Base-by-base conservation (phyloP, 1,284 basidiomycete genomes). In the Chondrostereum purpureum region DNA sequence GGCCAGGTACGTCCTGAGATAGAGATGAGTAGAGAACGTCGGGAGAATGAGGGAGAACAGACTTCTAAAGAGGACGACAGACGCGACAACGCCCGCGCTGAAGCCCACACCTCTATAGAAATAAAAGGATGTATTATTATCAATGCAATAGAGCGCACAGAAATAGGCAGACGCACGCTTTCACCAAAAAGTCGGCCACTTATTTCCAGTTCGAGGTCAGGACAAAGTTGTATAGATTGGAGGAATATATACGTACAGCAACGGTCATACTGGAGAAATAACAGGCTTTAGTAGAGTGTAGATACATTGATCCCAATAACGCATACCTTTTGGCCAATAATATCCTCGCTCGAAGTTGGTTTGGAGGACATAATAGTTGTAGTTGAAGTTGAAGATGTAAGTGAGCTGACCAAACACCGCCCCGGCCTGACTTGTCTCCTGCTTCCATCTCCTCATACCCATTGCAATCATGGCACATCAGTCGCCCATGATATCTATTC, bases 21-120 rank as follows among this genome's bases (percentile, higher is more conserved):
- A 46, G 38, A 46, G 37, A 43, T 13, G 34, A 47, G 39, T 44
- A 22, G 39, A 18, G 40, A 41, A 22, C 23, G 42, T 42, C 38
- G 10, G 23, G 22, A 41, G 45, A 36, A 33, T 17, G 41, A 42
- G 44, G 21, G 48, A 46, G 17, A 14, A 87, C 94, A 69, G 59
- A 98, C 95, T 83, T 65, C 85, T 83, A 83, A 98, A 97, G 63
- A 97, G 75, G 53, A 98, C 79, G 52, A 97, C 95, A 36, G 92
- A 96, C 27, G 90, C 84, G 47, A 98, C 83, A 49, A 99, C 90
- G 61, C 95, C 95, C 38, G 84, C 87, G 58, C 92, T 85, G 67
- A 98, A 93, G 49, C 95, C 95, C 55, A 98, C 81, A 56, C 93
- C 93, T 50, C 93, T 93, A 68, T 64, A 67, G 45, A 16, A 27